Base-by-base conservation (phyloP, 2,329 filamentous ascomycete species). In the Fusarium aywerte region DNA sequence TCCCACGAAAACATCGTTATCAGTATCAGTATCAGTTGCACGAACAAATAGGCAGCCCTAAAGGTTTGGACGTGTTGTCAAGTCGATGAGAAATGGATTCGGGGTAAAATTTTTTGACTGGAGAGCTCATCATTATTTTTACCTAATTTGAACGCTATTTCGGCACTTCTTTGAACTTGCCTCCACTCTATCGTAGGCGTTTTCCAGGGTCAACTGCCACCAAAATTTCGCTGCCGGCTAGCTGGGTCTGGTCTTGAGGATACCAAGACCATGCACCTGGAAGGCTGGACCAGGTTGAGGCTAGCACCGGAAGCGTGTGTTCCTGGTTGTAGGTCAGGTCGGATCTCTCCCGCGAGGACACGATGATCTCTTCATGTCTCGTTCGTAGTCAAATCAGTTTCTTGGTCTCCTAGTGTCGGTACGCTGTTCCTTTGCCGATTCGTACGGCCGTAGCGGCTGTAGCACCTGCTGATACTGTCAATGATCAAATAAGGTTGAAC, bases 101-200 rank as follows among this genome's bases (percentile, higher is more conserved):
- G 70, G 49, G 43, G 56, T 62, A 73, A 76, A 76, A 76, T 62
- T 29, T 75, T 77, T 73, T 77, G 75, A 77, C 75, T 78, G 76
- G 76, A 75, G 74, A 76, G 66, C 58, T 59, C 32, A 48, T 62
- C 67, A 72, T 77, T 76, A 74, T 65, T 76, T 76, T 78, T 78
- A 78, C 76, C 70, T 78, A 78, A 78, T 77, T 66, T 59, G 68
- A 71, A 76, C 71, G 71, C 70, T 69, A 74, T 63, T 73, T 69
- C 66, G 70, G 71, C 70, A 70, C 62, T 73, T 71, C 64, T 67
- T 70, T 33, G 53, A 70, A 55, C 21, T 49, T 29, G 55, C 60
- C 70, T 70, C 70, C 68, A 69, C 70, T 57, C 67, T 59, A 72
- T 71, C 66, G 70, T 64, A 63, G 70, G 48, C 62, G 57, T 63